Evolutionary conservation across 495 filamentous ascomycete species (phyloP).

Genomic region (Aspergillus baeticus): DNA sequence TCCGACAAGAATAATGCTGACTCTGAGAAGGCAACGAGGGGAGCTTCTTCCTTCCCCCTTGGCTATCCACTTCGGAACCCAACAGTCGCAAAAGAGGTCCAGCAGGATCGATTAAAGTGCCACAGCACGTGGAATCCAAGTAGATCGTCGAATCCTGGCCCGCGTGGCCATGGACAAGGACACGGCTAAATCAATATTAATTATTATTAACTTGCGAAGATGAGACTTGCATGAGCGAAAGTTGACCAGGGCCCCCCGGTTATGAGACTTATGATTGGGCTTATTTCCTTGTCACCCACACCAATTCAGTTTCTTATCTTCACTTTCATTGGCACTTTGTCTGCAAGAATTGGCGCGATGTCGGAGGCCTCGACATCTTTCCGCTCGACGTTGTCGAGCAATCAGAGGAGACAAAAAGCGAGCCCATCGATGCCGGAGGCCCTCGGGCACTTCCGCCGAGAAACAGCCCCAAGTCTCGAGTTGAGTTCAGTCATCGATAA

Average conservation of each 20-base stretch:
- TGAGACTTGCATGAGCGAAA: not conserved
- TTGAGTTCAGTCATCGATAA: conserved; percentile 10
- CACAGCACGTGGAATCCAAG: conserved; percentile 25
- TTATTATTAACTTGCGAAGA: not conserved
- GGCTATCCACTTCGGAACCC: conserved; percentile 2
- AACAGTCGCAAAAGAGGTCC: conserved; percentile 17
- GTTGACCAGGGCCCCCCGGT: not conserved
- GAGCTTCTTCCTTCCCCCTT: not conserved
- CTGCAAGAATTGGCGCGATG: conserved; percentile 1
- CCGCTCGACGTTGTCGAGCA: conserved; percentile 1
- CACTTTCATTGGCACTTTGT: not conserved
- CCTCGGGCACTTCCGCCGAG: conserved; percentile 21
- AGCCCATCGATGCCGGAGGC: not conserved
- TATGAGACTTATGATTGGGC: not conserved
- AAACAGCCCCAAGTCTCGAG: conserved; percentile 17
- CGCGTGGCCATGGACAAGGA: conserved; percentile 5
- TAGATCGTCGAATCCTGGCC: conserved; percentile 23
- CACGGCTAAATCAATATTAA: not conserved
- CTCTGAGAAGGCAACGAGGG: conserved; percentile 2
- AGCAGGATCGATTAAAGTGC: conserved; percentile 32
- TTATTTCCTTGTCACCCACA: not conserved
- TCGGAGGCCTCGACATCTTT: conserved; percentile 4
- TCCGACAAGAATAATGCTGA: too few relatives aligned
- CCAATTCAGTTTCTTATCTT: not conserved
- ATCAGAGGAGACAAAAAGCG: conserved; percentile 13